These are phyloP conservation scores for Penicillium verrucosum DNA, from an alignment of 2,329 filamentous ascomycete species.

Conservation along the genomic window DNA sequence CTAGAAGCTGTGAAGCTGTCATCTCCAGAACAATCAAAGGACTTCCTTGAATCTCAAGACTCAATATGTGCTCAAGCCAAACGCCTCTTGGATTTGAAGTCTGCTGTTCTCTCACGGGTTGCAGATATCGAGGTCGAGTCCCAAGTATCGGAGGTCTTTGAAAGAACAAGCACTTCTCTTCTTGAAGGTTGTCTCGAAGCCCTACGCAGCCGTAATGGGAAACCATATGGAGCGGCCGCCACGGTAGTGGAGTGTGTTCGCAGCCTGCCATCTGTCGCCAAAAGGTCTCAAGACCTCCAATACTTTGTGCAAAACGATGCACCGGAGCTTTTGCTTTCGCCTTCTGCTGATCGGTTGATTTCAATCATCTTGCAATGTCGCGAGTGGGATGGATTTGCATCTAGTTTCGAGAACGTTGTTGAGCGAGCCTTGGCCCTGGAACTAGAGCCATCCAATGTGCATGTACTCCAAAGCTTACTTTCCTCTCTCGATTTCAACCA, in stretches of 20 bases:
- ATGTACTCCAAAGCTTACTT: constrained; percentile 40
- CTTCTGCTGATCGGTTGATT: constrained; percentile 65
- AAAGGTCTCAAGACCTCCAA: constrained; percentile 44
- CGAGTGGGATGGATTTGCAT: constrained; percentile 40
- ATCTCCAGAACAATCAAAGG: constrained; percentile 75
- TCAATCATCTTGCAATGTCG: constrained; percentile 61
- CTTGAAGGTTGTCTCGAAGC: constrained; percentile 50
- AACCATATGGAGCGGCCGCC: constrained; percentile 63
- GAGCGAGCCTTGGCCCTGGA: constrained; percentile 33
- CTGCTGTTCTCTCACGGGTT: constrained; percentile 34
- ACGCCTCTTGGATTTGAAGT: constrained; percentile 63
- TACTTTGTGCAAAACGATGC: constrained; percentile 57
- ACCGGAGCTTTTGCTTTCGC: constrained; percentile 60
- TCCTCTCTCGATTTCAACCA: constrained; percentile 39
- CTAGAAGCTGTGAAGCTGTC: constrained; percentile 68
- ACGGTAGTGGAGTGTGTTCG: constrained; percentile 54
- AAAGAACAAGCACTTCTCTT: constrained; percentile 39
- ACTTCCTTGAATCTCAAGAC: constrained; percentile 70
- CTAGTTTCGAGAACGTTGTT: constrained; percentile 39
- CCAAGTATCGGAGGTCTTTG: constrained; percentile 32
- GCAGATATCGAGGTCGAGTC: constrained; percentile 24
- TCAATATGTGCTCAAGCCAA: constrained; percentile 63
- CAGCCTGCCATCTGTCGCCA: constrained; percentile 42
- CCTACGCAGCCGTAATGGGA: constrained; percentile 56
- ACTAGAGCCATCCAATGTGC: constrained; percentile 30